Conservation (phyloP, 495 filamentous ascomycete genomes). For the Penicillium arizonense region DNA sequence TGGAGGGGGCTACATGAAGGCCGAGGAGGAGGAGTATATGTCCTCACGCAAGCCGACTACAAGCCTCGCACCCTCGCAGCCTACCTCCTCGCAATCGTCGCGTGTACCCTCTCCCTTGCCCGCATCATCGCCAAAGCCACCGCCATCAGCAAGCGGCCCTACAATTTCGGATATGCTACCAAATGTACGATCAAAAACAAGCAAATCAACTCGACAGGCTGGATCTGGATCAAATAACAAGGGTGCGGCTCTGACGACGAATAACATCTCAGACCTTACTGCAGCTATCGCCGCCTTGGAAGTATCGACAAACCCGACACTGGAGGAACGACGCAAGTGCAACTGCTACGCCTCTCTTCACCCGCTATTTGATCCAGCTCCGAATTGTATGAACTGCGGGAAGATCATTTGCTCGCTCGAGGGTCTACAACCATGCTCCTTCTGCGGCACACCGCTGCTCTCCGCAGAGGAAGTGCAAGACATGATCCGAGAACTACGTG, state of each 20-base stretch:
- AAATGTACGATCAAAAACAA: conserved; percentile 60
- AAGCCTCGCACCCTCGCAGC: conserved; percentile 25
- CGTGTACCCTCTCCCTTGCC: conserved; percentile 38
- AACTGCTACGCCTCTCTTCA: conserved; percentile 84
- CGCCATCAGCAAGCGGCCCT: conserved; percentile 69
- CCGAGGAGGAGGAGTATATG: conserved; percentile 62
- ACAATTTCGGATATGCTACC: conserved; percentile 75
- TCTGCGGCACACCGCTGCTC: conserved; percentile 75
- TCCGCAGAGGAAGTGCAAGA: conserved; percentile 67
- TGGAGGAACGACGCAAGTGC: conserved; percentile 63
- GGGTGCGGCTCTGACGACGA: conserved; percentile 44
- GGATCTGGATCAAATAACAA: conserved; percentile 36
- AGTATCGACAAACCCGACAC: conserved; percentile 79
- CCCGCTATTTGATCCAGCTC: conserved; percentile 78
- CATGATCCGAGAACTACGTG: conserved; percentile 84
- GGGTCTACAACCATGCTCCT: conserved; percentile 92
- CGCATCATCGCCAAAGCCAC: conserved; percentile 48
- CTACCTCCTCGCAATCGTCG: conserved; percentile 29
- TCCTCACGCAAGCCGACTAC: conserved; percentile 30
- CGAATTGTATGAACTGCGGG: conserved; percentile 90
- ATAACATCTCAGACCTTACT: conserved; percentile 78
- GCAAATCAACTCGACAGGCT: conserved; percentile 53
- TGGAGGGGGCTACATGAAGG: conserved; percentile 60
- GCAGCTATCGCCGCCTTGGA: conserved; percentile 89
- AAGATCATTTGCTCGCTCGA: conserved; percentile 97